A percentile compares a stretch with the other conserved stretches of the same genome.
Conservation (phyloP, 2,329 filamentous ascomycete genomes). For the Cordyceps javanica region DNA sequence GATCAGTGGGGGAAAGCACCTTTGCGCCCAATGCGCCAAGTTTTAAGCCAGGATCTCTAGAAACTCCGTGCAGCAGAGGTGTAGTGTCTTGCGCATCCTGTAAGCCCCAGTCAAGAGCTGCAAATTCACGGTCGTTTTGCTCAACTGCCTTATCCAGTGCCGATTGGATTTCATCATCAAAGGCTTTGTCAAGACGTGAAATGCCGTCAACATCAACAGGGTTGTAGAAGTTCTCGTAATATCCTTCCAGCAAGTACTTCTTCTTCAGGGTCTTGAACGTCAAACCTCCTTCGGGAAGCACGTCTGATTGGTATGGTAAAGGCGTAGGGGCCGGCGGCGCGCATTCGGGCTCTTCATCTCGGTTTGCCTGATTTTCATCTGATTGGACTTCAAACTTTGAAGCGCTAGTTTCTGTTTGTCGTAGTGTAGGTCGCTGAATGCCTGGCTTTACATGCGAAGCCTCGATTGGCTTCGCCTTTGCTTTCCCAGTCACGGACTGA, state of each 20-base stretch:
- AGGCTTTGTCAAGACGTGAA: constrained; percentile 54
- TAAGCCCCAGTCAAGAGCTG: constrained; percentile 55
- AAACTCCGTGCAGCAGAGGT: not conserved
- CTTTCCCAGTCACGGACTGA: constrained; percentile 60
- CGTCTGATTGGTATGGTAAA: constrained; percentile 63
- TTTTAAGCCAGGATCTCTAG: not conserved
- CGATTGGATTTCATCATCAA: constrained; percentile 46
- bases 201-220: constrained; percentile 63
- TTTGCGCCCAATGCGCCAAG: not conserved
- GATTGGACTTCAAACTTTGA: constrained; percentile 59
- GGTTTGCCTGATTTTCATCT: constrained; percentile 39
- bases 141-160: constrained; percentile 56
- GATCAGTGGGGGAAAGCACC: constrained; percentile 2
- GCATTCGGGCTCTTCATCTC: constrained; percentile 79
- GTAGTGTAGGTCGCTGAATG: constrained; percentile 51
- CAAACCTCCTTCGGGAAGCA: constrained; percentile 53
- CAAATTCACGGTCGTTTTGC: constrained; percentile 60
- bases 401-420: constrained; percentile 42
- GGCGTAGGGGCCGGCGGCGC: constrained; percentile 68
- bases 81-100: constrained; percentile 46
- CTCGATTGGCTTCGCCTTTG: constrained; percentile 51
- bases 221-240: constrained; percentile 54
- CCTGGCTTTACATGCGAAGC: constrained; percentile 55
- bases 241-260: constrained; percentile 55
- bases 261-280: constrained; percentile 53